phyloP scores from a whole-genome alignment of 441 rosid species.

The Bruguiera hainesii region DNA sequence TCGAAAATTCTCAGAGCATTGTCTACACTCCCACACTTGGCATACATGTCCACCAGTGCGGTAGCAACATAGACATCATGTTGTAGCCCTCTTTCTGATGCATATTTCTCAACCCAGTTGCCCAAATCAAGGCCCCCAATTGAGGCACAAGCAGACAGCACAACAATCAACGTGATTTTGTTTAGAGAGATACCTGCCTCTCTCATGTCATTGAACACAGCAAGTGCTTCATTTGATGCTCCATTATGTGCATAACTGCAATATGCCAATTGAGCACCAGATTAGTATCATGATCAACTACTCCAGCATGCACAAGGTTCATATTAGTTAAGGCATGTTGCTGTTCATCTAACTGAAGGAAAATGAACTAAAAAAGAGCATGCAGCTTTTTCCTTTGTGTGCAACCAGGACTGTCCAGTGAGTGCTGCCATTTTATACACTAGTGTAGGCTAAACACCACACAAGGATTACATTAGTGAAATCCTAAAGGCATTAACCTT shows the following conservation, averaged over 20 bases:
- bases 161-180: slow-evolving; percentile 48
- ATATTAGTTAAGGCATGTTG: not conserved
- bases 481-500: not conserved
- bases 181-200: slow-evolving; percentile 41
- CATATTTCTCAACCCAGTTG: slow-evolving; percentile 48
- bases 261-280: slow-evolving; percentile 12
- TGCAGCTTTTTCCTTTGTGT: too few relatives aligned
- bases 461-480: too few relatives aligned
- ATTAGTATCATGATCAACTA: slow-evolving; percentile 11
- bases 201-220: slow-evolving; percentile 51
- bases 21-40: slow-evolving; percentile 72
- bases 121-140: slow-evolving; percentile 81
- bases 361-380: too few relatives aligned
- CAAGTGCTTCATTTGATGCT: slow-evolving; percentile 58
- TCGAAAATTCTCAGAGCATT: slow-evolving; percentile 63
- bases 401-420: too few relatives aligned
- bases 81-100: slow-evolving; percentile 39
- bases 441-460: too few relatives aligned
- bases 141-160: slow-evolving; percentile 74
- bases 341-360: not conserved
- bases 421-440: too few relatives aligned
- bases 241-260: slow-evolving; percentile 81
- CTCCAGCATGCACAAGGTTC: not conserved
- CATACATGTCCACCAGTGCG: slow-evolving; percentile 83
- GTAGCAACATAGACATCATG: slow-evolving; percentile 59